Conservation (phyloP, 805 yeast genomes). For the Torulaspora delbrueckii region DNA sequence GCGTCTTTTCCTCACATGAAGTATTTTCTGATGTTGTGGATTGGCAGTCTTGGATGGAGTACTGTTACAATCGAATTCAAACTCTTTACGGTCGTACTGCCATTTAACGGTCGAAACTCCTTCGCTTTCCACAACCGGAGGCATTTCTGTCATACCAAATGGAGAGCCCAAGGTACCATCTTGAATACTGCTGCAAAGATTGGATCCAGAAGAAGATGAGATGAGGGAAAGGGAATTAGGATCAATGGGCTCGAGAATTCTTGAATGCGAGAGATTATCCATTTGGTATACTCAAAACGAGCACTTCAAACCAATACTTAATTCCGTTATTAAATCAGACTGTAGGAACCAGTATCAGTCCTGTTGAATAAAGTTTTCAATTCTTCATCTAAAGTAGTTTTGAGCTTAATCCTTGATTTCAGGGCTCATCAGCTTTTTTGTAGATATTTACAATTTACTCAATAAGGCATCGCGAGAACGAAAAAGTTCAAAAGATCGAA, state of each 20-base stretch:
- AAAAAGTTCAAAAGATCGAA: neutral
- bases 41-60: conserved; percentile 28
- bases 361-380: neutral
- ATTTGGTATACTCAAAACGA: neutral
- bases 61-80: conserved; percentile 30
- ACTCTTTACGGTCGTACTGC: conserved; percentile 29
- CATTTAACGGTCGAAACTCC: conserved; percentile 23
- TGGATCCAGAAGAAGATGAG: conserved; percentile 20
- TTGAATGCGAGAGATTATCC: conserved; percentile 13
- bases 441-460: conserved; percentile 3
- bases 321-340: neutral
- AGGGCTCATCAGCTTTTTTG: conserved; percentile 1
- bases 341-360: neutral
- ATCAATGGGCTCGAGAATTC: conserved; percentile 28
- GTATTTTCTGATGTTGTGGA: conserved; percentile 8
- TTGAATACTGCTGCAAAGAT: conserved; percentile 9
- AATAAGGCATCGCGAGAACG: neutral
- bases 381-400: neutral
- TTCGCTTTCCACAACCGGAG: conserved; percentile 15
- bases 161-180: conserved; percentile 9
- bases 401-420: neutral
- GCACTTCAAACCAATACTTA: neutral
- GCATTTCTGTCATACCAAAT: conserved; percentile 13
- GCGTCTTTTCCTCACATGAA: conserved; percentile 22
- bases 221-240: conserved; percentile 26